Base-by-base conservation (phyloP, 768 basidiomycete species). In the Pleurotus djamor region DNA sequence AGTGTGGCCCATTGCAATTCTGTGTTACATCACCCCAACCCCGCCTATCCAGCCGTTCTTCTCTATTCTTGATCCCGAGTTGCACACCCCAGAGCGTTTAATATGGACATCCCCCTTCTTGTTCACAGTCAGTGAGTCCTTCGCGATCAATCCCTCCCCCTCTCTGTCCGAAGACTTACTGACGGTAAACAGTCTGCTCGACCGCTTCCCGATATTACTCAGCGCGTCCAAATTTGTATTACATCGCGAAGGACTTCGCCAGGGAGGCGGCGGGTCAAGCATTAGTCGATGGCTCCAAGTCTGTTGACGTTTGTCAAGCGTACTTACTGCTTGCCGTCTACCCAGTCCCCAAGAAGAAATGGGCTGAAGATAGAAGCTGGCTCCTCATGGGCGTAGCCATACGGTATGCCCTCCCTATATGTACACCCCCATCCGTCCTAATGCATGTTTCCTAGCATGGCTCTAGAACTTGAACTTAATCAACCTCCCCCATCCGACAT, bases 261-360 rank as follows among this genome's bases (percentile, higher is more conserved):
- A 77, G 82, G 60, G 82, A 85, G 56, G 77, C 82, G 16, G 87
- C 87, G 4, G 84, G 83, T 10, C 78, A 79, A 58, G 79, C 84
- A 2, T 75, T 88, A 54, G 77, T 85, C 10, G 83, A 87, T 59
- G 85, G 85, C 4, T 76, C 79, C 63, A 83, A 83, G 67, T 86
- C 83, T 60, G 81, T 92, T n/a, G 91, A 93, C 66, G 83, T 88
- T 59, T 87, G 86, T 59, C 91, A 93, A 67, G 90, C 91, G 16
- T 58, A 58, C 36, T 71, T 91, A 14, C 70, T 93, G 34, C 76
- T 88, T 73, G 80, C 83, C 37, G 81, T 83, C 6, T 88, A 88
- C 69, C 81, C 83, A 16, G 73, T 81, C 6, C 85, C 87, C 0
- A 82, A 83, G 60, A 82, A 82, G 60, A 82, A 79, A 58, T 90